Evolutionary conservation across 140 eudicot species (phyloP).

Genomic region (Artemisia princeps): DNA sequence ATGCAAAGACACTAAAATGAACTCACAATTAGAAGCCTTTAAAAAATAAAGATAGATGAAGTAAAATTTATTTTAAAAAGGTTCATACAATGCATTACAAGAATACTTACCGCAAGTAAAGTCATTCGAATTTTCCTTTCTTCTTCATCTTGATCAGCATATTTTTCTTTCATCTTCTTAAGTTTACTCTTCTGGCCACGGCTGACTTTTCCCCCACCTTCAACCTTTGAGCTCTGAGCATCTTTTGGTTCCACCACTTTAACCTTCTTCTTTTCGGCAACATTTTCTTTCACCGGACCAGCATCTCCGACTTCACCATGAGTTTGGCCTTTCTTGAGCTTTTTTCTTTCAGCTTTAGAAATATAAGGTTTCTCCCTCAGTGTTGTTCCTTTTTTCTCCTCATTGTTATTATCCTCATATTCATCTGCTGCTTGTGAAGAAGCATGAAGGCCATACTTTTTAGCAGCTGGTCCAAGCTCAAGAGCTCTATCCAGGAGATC

Average conservation of each 20-base stretch:
- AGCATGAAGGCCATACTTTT: slow-evolving; percentile 44
- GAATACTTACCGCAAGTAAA: slow-evolving; percentile 74
- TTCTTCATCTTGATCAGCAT: slow-evolving; percentile 96
- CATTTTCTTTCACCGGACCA: slow-evolving; percentile 29
- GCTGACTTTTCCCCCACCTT: slow-evolving; percentile 55
- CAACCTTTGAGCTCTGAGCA: slow-evolving; percentile 35
- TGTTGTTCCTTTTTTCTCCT: slow-evolving; percentile 33
- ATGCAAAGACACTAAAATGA: not conserved
- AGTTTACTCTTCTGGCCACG: slow-evolving; percentile 92
- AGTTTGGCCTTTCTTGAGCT: slow-evolving; percentile 81
- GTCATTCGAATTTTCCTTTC: slow-evolving; percentile 90
- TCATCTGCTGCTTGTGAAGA: slow-evolving; percentile 35
- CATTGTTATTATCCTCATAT: slow-evolving; percentile 5
- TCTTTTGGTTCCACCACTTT: slow-evolving; percentile 28
- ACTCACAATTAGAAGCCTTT: not conserved
- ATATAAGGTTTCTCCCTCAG: slow-evolving; percentile 79
- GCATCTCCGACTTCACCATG: slow-evolving; percentile 31
- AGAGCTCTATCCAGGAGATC: slow-evolving; percentile 89
- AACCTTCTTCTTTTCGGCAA: slow-evolving; percentile 22
- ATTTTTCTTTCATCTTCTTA: slow-evolving; percentile 93
- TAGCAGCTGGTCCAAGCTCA: slow-evolving; percentile 69
- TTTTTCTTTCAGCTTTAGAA: slow-evolving; percentile 91
- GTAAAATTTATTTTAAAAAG: not conserved
- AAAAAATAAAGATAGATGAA: too few relatives aligned
- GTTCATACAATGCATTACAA: not conserved